Evolutionary conservation across 139 green algal species (phyloP).

Genomic region (Microglena sp.): DNA sequence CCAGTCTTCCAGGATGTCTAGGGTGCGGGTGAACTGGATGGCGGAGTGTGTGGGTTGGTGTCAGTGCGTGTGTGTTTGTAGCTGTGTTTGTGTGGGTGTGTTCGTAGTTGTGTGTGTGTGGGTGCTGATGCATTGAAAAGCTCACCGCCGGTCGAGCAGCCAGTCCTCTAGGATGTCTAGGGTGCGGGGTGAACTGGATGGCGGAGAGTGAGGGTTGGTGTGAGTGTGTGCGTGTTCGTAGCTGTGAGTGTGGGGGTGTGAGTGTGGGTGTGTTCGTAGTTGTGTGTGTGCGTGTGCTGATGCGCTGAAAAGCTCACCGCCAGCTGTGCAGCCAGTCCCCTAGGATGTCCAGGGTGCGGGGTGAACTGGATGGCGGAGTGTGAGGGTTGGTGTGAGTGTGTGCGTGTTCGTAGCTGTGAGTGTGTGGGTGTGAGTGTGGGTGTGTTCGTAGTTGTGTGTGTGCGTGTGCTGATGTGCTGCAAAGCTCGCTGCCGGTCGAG

Average conservation of each 20-base stretch:
- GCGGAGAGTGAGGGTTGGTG: not conserved
- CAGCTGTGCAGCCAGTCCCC: slow-evolving; percentile 30
- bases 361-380: slow-evolving; percentile 22
- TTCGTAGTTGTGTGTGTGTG: too few species aligned
- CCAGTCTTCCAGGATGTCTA: slow-evolving; percentile 73
- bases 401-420: too few species aligned
- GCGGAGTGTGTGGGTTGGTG: not conserved
- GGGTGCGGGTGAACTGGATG: slow-evolving; percentile 43
- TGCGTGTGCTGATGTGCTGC: slow-evolving; percentile 48
- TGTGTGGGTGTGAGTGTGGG: too few species aligned
- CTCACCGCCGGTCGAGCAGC: slow-evolving; percentile 17
- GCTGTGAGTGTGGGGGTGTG: too few species aligned
- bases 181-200: slow-evolving; percentile 30
- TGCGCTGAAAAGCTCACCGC: slow-evolving; percentile 36
- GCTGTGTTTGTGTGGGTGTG: too few species aligned
- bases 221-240: too few species aligned
- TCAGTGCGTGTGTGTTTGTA: too few species aligned
- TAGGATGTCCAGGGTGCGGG: slow-evolving; percentile 34
- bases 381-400: not conserved
- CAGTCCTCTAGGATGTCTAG: slow-evolving; percentile 45
- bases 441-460: too few species aligned
- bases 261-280: not conserved
- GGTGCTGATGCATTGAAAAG: slow-evolving; percentile 50
- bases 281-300: too few species aligned
- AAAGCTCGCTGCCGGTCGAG: slow-evolving; percentile 23